Base-by-base conservation (phyloP, 345 rosid genomes). In the Brassica carinata region DNA sequence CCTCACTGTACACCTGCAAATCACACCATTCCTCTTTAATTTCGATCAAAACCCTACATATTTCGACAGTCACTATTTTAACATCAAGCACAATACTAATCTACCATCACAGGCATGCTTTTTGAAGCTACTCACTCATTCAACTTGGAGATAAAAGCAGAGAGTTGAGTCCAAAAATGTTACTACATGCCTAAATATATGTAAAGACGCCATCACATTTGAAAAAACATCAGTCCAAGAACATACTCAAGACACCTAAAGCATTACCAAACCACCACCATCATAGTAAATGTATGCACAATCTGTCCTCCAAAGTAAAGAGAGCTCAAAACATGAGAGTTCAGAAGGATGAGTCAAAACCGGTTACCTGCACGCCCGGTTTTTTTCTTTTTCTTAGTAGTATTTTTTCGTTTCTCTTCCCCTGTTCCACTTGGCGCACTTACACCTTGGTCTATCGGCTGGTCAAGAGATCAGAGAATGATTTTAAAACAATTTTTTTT, bases 311-410 rank as follows among this genome's bases (percentile, higher is more conserved):
- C 68, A n/a, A 31, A 31, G 18, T 17, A 67, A 62, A 2, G 29
- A 74, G 45, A 74, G 33, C n/a, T 43, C n/a, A 63, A 19, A 80
- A 27, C 18, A 48, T 19, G 75, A 80, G 53, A 45, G 14, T 45
- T 59, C n/a, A 67, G 43, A 53, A 10, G 31, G 29, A 45, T 64
- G 55, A 67, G 34, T 53, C 51, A 59, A 81, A 76, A 64, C 80
- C 73, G 73, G 80, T 81, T 81, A 81, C 84, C 84, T 81, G 84
- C 76, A 33, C 81, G 84, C 63, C 84, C 84, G 73, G 81, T 76
- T 81, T 81, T 81, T 79, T 72, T 81, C 84, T 81, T 81, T 76
- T 76, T 81, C 81, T 81, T 81, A 81, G 63, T 45, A 30, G 73
- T 65, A 70, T 72, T 81, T 81, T 81, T 81, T 31, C 65, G 77